Percentiles rank a stretch among this genome's conserved stretches.
Evolutionary conservation across 2,329 filamentous ascomycete species (phyloP).

Genomic region (Talaromyces sp.): DNA sequence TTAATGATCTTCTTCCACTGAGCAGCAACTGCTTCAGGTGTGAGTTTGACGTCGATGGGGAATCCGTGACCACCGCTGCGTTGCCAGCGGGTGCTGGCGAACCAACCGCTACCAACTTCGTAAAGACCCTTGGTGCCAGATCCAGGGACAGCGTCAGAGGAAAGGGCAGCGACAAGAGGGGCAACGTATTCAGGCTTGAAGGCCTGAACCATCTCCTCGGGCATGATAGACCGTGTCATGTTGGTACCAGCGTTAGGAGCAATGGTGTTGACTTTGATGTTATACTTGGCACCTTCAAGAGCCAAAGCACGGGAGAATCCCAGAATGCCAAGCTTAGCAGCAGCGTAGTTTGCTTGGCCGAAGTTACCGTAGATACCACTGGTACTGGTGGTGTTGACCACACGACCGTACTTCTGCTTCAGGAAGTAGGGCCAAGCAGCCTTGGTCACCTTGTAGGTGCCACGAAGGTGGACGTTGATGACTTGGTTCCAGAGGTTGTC

Average conservation of each 20-base stretch:
- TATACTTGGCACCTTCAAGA: constrained; percentile 91
- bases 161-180: constrained; percentile 81
- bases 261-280: constrained; percentile 97
- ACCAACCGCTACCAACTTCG: constrained; percentile 94
- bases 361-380: constrained; percentile 99
- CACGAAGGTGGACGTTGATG: constrained; percentile 83
- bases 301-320: constrained; percentile 92
- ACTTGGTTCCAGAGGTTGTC: constrained; percentile 91
- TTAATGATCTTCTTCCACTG: constrained; percentile 73
- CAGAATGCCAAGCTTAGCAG: constrained; percentile 86
- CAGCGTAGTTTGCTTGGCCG: constrained; percentile 95
- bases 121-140: constrained; percentile 81
- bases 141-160: constrained; percentile 78
- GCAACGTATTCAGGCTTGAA: constrained; percentile 99
- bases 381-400: constrained; percentile 95
- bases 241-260: constrained; percentile 94
- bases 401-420: constrained; percentile 96
- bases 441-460: constrained; percentile 95
- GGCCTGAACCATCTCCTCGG: constrained; percentile 94
- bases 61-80: constrained; percentile 84
- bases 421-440: constrained; percentile 96
- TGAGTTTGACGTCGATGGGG: constrained; percentile 76
- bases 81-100: constrained; percentile 90
- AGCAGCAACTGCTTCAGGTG: constrained; percentile 75
- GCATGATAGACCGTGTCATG: constrained; percentile 91